Evolutionary conservation across 208 protist genomes (phyloP).

Genomic region (Leishmania gerbilli): DNA sequence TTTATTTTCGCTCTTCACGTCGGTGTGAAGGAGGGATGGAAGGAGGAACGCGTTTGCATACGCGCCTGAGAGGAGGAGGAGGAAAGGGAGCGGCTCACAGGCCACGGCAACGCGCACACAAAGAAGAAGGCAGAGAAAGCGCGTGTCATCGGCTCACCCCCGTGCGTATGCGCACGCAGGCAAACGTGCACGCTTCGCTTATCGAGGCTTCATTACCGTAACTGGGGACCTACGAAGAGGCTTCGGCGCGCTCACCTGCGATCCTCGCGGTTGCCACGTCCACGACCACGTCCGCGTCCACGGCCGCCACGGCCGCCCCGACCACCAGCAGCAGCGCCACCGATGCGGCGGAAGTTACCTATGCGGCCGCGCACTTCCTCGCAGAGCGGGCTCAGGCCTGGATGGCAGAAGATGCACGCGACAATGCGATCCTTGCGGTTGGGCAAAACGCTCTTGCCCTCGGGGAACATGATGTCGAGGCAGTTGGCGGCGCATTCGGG

Average conservation of each 20-base stretch:
- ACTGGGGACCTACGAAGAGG: background rate
- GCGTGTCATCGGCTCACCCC: background rate
- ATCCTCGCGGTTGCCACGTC: slow-evolving; percentile 25
- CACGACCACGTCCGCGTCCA: slow-evolving; percentile 26
- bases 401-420: slow-evolving; percentile 80
- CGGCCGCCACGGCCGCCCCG: slow-evolving; percentile 33
- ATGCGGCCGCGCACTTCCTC: slow-evolving; percentile 75
- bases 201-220: background rate
- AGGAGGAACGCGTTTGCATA: background rate
- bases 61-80: background rate
- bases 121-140: background rate
- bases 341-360: slow-evolving; percentile 60
- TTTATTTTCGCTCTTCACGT: background rate
- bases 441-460: slow-evolving; percentile 77
- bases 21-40: background rate
- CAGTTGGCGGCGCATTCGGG: slow-evolving; percentile 73
- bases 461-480: slow-evolving; percentile 80
- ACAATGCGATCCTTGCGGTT: slow-evolving; percentile 78
- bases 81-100: background rate
- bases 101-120: background rate
- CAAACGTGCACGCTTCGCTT: background rate
- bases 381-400: slow-evolving; percentile 55
- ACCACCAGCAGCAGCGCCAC: slow-evolving; percentile 27
- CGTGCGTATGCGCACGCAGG: background rate
- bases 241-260: slow-evolving; percentile 6